Evolutionary conservation across 345 rosid genomes (phyloP), one percentile per base, ranked within the genome.

Genomic region (Eutrema yunnanense): DNA sequence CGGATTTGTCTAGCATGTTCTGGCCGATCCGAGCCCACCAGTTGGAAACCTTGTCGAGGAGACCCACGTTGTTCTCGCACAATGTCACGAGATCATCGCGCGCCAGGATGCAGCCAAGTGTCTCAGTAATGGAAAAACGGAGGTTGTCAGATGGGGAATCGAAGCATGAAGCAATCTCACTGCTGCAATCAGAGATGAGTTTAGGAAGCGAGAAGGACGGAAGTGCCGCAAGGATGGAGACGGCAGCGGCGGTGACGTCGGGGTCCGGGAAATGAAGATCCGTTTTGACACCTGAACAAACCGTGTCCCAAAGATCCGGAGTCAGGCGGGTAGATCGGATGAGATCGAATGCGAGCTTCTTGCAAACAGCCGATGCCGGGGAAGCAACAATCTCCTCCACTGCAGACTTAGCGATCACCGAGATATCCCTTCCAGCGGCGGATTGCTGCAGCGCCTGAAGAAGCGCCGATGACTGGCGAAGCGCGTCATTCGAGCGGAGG

Each of bases 261-360:
- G 99, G 96, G 70, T 94, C 97, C 0, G 97, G 97, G 80, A 94
- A 94, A 80, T 86, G 90, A 51, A 94, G 89, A 83, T 94, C 97
- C 37, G 84, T 63, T 65, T 91, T 88, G 73, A 94, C 84, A 8
- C 98, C 98, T 2, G 84, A 67, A 50, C 87, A 84, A 63, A 94
- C 95, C 27, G 92, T 81, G 63, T 94, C 97, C 98, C 98, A 89
- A 9, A 94, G 96, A 80, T 91, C 96, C 51, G 97, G 88, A 29
- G 98, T 86, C 36, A 94, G 89, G 9, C 98, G 95, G 3, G 98
- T 86, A 60, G 96, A 91, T n/a, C 98, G 92, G 74, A 94, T 94
- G 27, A 94, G 82, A 81, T 94, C 98, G 76, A 94, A 94, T 2
- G 98, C 87, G 38, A 94, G 97, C 77, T 94, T 94, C 76, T 94